Evolutionary conservation across 2,329 filamentous ascomycete genomes (phyloP).

Genomic region (Aspergillus felis): DNA sequence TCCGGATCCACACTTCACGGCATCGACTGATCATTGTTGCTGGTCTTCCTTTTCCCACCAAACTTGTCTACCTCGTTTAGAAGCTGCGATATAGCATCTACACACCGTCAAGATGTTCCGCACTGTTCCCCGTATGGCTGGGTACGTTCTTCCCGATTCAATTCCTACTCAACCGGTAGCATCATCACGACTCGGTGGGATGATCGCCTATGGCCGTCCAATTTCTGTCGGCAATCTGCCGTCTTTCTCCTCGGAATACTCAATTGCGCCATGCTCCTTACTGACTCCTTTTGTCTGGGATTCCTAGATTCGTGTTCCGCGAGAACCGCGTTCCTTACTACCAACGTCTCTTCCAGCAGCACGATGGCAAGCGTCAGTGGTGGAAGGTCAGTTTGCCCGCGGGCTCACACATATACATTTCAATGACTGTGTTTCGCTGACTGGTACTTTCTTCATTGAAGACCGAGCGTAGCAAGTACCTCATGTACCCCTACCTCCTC

Average conservation of each 20-base stretch:
- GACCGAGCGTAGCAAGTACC: constrained; percentile 53
- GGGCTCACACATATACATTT: constrained; percentile 1
- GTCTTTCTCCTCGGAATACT: constrained; percentile 9
- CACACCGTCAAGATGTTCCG: constrained; percentile 39
- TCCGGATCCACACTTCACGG: constrained; percentile 25
- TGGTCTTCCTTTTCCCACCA: constrained; percentile 22
- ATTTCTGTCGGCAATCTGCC: constrained; percentile 9
- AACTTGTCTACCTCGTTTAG: constrained; percentile 20
- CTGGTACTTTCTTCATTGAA: constrained; percentile 19
- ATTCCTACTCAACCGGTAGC: constrained; percentile 10
- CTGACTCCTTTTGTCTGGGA: constrained; percentile 15
- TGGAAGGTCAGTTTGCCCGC: constrained; percentile 55
- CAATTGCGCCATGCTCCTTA: background rate
- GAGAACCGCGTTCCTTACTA: constrained; percentile 65
- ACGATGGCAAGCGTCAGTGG: constrained; percentile 65
- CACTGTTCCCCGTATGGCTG: constrained; percentile 41
- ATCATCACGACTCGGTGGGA: constrained; percentile 4
- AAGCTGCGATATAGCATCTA: constrained; percentile 19
- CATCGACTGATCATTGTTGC: constrained; percentile 24
- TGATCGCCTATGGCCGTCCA: background rate
- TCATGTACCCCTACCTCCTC: constrained; percentile 60
- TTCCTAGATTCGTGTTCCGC: constrained; percentile 53
- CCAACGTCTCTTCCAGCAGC: constrained; percentile 63
- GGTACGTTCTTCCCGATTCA: constrained; percentile 31
- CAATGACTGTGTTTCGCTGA: constrained; percentile 1